A percentile compares a stretch with the other conserved stretches of the same genome.
Conservation (phyloP, 768 basidiomycete genomes). For the Suillus weaverae region DNA sequence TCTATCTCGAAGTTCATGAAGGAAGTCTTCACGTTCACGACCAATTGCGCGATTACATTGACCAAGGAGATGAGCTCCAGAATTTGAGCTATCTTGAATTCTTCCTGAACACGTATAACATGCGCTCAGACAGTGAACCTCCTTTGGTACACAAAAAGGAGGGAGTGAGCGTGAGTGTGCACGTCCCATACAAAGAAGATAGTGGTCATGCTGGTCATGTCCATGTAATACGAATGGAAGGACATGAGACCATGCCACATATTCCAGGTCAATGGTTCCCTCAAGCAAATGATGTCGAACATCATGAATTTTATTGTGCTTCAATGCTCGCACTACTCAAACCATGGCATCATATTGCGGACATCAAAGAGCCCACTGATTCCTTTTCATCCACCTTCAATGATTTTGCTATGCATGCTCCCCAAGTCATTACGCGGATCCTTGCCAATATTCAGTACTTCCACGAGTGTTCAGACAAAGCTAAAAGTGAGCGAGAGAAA, state of each 20-base stretch:
- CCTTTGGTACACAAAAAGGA: too few species aligned
- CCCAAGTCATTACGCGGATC: too few species aligned
- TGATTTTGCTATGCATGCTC: too few species aligned
- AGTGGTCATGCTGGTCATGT: conserved; percentile 8
- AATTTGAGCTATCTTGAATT: conserved; percentile 3
- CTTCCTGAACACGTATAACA: conserved; percentile 5
- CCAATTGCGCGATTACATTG: conserved; percentile 1
- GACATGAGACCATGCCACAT: conserved; percentile 35
- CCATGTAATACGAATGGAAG: conserved; percentile 22
- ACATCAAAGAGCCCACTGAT: not conserved
- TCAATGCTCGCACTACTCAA: conserved; percentile 34
- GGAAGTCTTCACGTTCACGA: not conserved
- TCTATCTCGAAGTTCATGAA: not conserved
- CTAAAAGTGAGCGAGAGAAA: not conserved
- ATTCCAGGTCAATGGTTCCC: conserved; percentile 24
- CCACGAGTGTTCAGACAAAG: too few species aligned
- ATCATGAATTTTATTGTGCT: conserved; percentile 32
- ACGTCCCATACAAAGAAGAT: not conserved
- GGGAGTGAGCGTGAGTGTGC: not conserved
- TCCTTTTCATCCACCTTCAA: too few species aligned
- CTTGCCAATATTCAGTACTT: too few species aligned
- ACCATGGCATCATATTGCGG: conserved; percentile 30
- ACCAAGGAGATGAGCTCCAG: not conserved
- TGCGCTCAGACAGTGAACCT: not conserved
- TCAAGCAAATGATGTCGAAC: conserved; percentile 21